Base-by-base conservation (phyloP, 1,284 basidiomycete species). In the Cutaneotrichosporon cutaneum region DNA sequence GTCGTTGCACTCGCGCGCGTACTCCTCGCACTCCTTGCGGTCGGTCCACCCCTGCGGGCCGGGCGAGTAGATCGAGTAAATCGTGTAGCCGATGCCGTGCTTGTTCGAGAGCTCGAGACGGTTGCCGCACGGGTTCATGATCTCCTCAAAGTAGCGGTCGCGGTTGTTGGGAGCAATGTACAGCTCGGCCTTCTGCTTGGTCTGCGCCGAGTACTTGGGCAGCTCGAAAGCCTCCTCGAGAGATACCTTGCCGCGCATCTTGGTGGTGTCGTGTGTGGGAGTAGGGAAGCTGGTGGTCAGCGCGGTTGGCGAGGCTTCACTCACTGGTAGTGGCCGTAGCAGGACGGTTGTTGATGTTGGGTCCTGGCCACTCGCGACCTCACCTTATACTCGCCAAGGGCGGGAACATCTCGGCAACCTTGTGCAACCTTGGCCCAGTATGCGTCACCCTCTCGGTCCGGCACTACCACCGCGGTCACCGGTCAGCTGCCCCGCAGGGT, bases 61-160 rank as follows among this genome's bases (percentile, higher is more conserved):
- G 7, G 64, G 64, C 11, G 64, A 66, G 61, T 66, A 66, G 44
- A 66, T 54, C 11, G 61, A 63, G 54, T 66, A 66, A 54, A 66
- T 66, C 18, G 64, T 66, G 64, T 66, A 66, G 59, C 64, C 64
- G 56, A 66, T 66, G 21, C 64, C 64, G 59, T 66, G 64, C 64
- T 66, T 66, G 64, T 66, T 66, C 48, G 53, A 56, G 35, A 66
- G 59, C n/a, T 63, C 56, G 42, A 66, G 61, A 11, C 64, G 64
- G 59, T 66, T 66, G 48, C 64, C 64, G 59, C 64, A 66, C 1
- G 64, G 64, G 64, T 66, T 66, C 36, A 60, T 50, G 32, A 66
- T 27, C 59, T 66, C 64, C 59, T 66, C 64, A 35, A 66, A 66
- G 59, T 66, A 66, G 26, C 64, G 64, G 44, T 66, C 61, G 54